A percentile compares a stretch with the other conserved stretches of the same genome.
Conservation (phyloP, 2,329 filamentous ascomycete species). For the Thielaviopsis musarum region DNA sequence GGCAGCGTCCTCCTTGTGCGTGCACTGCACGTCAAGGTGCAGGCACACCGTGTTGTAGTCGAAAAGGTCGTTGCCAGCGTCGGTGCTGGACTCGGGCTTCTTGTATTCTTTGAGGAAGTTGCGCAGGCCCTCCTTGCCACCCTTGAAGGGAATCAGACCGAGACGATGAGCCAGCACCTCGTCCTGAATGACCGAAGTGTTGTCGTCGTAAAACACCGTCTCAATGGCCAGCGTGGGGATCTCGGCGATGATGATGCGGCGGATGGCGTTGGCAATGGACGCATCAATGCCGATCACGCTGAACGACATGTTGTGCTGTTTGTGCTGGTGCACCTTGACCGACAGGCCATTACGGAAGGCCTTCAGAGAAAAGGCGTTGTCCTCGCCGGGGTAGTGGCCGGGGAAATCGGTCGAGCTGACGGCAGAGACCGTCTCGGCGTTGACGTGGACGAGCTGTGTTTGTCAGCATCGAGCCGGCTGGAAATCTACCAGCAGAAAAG, state of each 20-base stretch:
- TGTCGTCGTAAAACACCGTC: slow-evolving; percentile 83
- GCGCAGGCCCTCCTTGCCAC: slow-evolving; percentile 55
- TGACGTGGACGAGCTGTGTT: slow-evolving; percentile 63
- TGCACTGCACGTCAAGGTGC: slow-evolving; percentile 62
- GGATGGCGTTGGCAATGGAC: slow-evolving; percentile 89
- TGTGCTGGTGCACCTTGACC: slow-evolving; percentile 73
- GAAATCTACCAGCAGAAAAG: background rate
- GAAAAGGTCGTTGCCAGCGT: slow-evolving; percentile 39
- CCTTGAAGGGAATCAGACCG: slow-evolving; percentile 78
- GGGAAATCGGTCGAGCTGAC: slow-evolving; percentile 85
- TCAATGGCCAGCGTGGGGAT: slow-evolving; percentile 91
- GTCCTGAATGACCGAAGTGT: slow-evolving; percentile 95
- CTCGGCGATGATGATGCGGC: slow-evolving; percentile 86
- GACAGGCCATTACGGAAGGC: slow-evolving; percentile 54
- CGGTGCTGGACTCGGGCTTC: slow-evolving; percentile 48
- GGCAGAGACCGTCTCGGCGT: slow-evolving; percentile 79
- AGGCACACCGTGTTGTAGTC: slow-evolving; percentile 84
- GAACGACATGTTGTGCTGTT: slow-evolving; percentile 63
- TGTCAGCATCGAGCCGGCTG: background rate
- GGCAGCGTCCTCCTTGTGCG: slow-evolving; percentile 55
- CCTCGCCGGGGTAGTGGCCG: slow-evolving; percentile 76
- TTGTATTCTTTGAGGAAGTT: slow-evolving; percentile 70
- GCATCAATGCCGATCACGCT: slow-evolving; percentile 86
- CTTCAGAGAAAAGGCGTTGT: slow-evolving; percentile 61
- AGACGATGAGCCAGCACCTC: slow-evolving; percentile 85